phyloP scores from a whole-genome alignment of 2,329 filamentous ascomycete species.

The Cladosporium sp. region DNA sequence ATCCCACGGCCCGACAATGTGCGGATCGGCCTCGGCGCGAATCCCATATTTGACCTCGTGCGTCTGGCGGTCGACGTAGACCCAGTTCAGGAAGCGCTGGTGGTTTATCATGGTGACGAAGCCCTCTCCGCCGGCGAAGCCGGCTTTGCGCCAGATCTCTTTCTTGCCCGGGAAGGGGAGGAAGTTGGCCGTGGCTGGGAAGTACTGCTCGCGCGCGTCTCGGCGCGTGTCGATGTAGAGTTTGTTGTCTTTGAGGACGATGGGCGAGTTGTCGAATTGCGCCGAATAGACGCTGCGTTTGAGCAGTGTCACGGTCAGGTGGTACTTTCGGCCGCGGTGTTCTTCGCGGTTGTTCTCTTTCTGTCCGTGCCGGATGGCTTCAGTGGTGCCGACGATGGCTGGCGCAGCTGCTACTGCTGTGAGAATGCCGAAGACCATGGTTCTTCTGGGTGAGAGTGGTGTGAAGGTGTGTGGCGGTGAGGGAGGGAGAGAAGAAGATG shows the following conservation, averaged over 20 bases:
- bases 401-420: slow-evolving; percentile 30
- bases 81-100: slow-evolving; percentile 19
- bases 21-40: slow-evolving; percentile 15
- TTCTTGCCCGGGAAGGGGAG: slow-evolving; percentile 16
- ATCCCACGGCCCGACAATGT: slow-evolving; percentile 20
- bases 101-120: slow-evolving; percentile 19
- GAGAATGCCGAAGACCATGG: slow-evolving; percentile 31
- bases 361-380: slow-evolving; percentile 31
- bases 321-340: slow-evolving; percentile 29
- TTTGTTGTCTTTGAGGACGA: slow-evolving; percentile 27
- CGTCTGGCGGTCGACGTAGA: slow-evolving; percentile 18
- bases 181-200: slow-evolving; percentile 17
- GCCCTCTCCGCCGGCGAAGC: slow-evolving; percentile 24
- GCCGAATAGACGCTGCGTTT: slow-evolving; percentile 22
- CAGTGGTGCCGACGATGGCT: slow-evolving; percentile 34
- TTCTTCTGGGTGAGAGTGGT: neutral
- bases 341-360: slow-evolving; percentile 30
- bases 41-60: slow-evolving; percentile 23
- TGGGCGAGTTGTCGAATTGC: slow-evolving; percentile 26
- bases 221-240: slow-evolving; percentile 15
- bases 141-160: slow-evolving; percentile 22
- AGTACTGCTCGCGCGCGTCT: slow-evolving; percentile 14
- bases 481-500: neutral
- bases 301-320: slow-evolving; percentile 27
- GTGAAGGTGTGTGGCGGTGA: neutral